phyloP scores from a whole-genome alignment of 768 basidiomycete species.

The Boletus eberwhitei region DNA sequence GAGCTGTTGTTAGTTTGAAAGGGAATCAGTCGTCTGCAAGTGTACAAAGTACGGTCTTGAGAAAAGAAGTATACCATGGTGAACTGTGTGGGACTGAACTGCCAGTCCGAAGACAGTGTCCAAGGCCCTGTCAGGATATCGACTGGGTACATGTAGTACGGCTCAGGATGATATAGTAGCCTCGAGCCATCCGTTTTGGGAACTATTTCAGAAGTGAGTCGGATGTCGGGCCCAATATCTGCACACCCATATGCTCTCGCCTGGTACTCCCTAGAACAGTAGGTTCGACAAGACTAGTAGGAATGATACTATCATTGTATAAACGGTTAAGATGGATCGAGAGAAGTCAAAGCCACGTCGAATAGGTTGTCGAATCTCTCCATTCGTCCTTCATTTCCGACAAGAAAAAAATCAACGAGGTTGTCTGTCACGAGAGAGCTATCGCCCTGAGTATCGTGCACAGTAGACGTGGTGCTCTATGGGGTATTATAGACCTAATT shows the following conservation, averaged over 20 bases:
- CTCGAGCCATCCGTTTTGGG: not conserved
- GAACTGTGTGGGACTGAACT: not conserved
- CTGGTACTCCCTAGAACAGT: not conserved
- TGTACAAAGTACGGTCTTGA: not conserved
- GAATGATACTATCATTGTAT: not conserved
- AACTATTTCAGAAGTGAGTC: not conserved
- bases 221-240: not conserved
- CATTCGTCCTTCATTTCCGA: not conserved
- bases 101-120: not conserved
- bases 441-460: not conserved
- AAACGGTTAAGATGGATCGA: not conserved
- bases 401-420: not conserved
- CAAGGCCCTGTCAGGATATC: not conserved
- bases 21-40: not conserved
- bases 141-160: not conserved
- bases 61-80: constrained; percentile 3
- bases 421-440: not conserved
- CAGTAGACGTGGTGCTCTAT: not conserved
- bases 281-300: not conserved
- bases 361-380: not conserved
- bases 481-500: not conserved
- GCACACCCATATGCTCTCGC: no score
- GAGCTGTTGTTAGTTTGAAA: no score
- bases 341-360: not conserved
- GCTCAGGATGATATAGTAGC: not conserved